A percentile compares a stretch with the other conserved stretches of the same genome.
Evolutionary conservation across 2,329 filamentous ascomycete genomes (phyloP).

Genomic region (Colletotrichum incanum): DNA sequence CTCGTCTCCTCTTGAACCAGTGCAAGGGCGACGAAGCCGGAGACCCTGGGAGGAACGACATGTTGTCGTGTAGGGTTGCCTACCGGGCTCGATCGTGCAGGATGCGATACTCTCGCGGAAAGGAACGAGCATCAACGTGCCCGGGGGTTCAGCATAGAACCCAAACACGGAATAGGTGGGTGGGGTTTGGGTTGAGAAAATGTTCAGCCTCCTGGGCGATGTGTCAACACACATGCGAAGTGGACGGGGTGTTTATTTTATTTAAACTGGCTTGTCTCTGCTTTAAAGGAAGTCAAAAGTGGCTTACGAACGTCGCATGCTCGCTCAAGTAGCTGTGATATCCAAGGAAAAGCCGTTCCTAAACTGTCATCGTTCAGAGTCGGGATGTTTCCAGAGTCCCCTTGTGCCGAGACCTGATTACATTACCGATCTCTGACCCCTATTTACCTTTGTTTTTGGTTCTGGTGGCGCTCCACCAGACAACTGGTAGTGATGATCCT

Average conservation of each 20-base stretch:
- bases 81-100: neutral
- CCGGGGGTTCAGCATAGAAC: neutral
- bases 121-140: neutral
- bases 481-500: no score
- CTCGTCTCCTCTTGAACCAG: neutral
- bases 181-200: neutral
- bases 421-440: neutral
- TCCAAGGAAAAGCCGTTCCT: neutral
- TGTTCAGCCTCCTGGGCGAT: neutral
- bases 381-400: neutral
- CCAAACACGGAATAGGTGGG: neutral
- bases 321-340: neutral
- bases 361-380: neutral
- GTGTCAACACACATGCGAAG: neutral
- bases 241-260: neutral
- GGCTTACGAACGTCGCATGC: neutral
- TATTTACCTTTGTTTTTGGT: neutral
- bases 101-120: neutral
- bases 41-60: neutral
- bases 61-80: neutral
- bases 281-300: neutral
- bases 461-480: neutral
- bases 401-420: neutral
- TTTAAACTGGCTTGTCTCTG: neutral
- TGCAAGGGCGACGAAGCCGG: neutral